These are phyloP conservation scores for Scytalidium sp. DNA, from an alignment of 2,329 filamentous ascomycete genomes.

Conservation along the genomic window DNA sequence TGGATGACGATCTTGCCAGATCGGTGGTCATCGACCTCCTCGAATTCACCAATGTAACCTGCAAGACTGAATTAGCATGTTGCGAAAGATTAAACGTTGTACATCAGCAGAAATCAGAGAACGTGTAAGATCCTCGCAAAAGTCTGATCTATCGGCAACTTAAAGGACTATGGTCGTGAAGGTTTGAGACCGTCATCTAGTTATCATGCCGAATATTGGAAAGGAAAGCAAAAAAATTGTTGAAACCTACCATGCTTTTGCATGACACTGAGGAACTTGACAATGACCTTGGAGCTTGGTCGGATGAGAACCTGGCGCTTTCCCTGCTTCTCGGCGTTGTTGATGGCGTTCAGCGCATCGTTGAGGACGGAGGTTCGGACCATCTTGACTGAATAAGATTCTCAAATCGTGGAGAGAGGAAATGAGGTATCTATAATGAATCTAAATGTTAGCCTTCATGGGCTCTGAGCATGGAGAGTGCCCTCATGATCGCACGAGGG, in stretches of 20 bases:
- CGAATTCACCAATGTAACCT: conserved; percentile 99
- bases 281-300: conserved; percentile 98
- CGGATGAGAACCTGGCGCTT: conserved; percentile 99
- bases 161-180: conserved; percentile 98
- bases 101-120: conserved; percentile 77
- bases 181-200: conserved; percentile 91
- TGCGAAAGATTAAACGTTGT: conserved; percentile 89
- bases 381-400: conserved; percentile 89
- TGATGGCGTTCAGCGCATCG: conserved; percentile 98
- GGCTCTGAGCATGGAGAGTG: conserved; percentile 66
- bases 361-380: conserved; percentile 99
- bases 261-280: conserved; percentile 99
- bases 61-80: conserved; percentile 65
- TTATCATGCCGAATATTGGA: conserved; percentile 93
- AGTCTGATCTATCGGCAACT: conserved; percentile 93
- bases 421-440: conserved; percentile 61
- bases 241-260: conserved; percentile 91
- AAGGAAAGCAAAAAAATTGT: conserved; percentile 7
- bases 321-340: conserved; percentile 99
- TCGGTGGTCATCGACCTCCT: conserved; percentile 99
- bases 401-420: conserved; percentile 64
- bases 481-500: conserved; percentile 57
- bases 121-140: conserved; percentile 95
- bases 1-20: conserved; percentile 99
- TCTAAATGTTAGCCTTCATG: conserved; percentile 59